Conservation (phyloP, 331 rosid species). For the Prunus yedoensis region DNA sequence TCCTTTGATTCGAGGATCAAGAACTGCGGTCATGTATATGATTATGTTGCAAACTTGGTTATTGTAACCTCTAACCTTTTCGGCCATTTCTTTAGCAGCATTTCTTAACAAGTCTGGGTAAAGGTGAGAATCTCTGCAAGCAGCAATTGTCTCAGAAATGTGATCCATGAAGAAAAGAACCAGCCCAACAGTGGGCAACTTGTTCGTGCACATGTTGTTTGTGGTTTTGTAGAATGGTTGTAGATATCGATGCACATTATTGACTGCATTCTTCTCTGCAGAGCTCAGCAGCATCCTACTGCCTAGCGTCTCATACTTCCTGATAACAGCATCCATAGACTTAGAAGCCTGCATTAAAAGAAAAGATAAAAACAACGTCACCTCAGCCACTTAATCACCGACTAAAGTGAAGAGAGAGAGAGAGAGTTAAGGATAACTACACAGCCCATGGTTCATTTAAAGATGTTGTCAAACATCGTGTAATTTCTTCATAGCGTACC, state of each 20-base stretch:
- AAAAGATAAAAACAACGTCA: background rate
- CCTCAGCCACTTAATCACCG: constrained; percentile 17
- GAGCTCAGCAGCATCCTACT: constrained; percentile 63
- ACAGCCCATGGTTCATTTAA: background rate
- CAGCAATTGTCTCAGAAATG: constrained; percentile 74
- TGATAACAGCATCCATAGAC: constrained; percentile 73
- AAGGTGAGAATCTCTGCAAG: constrained; percentile 78
- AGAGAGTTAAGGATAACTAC: background rate
- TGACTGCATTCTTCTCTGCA: constrained; percentile 67
- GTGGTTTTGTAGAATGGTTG: constrained; percentile 95
- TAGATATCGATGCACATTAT: constrained; percentile 74
- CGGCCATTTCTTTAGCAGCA: constrained; percentile 87
- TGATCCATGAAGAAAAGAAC: constrained; percentile 98
- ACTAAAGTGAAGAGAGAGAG: background rate
- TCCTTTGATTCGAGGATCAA: constrained; percentile 91
- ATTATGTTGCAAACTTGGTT: constrained; percentile 81
- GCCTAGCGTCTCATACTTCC: constrained; percentile 72
- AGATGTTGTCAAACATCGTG: background rate
- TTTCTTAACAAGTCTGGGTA: constrained; percentile 81
- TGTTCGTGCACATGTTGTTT: constrained; percentile 81
- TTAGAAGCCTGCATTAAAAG: constrained; percentile 68
- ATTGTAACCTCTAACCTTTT: constrained; percentile 64
- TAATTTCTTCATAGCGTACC: constrained; percentile 43
- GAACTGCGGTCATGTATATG: constrained; percentile 86
- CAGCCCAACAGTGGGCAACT: constrained; percentile 79